Percentiles rank a stretch among this genome's conserved stretches.
Evolutionary conservation across 768 basidiomycete genomes (phyloP).

Genomic region (Russula brevipes): DNA sequence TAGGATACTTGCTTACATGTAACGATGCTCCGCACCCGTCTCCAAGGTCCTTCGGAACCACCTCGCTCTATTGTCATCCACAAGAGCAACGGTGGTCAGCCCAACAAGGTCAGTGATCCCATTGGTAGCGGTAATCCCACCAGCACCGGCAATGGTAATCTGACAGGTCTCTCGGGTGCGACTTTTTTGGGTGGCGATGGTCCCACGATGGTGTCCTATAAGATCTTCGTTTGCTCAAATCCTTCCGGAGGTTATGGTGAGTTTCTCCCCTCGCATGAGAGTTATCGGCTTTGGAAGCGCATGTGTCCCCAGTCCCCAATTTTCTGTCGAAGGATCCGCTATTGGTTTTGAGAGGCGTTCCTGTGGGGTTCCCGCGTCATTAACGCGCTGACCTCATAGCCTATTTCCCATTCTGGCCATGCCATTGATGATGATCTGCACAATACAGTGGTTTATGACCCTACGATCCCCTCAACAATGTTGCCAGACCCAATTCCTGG

Average conservation of each 20-base stretch:
- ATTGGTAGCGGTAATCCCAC: not conserved
- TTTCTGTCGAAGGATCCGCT: not conserved
- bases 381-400: not conserved
- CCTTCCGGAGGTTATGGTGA: conserved; percentile 42
- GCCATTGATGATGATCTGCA: not conserved
- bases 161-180: not conserved
- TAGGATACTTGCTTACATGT: too few relatives aligned
- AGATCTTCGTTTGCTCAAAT: conserved; percentile 46
- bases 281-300: not conserved
- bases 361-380: not conserved
- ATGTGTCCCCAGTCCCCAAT: not conserved
- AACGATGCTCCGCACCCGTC: too few relatives aligned
- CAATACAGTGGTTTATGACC: conserved; percentile 57
- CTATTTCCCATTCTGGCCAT: not conserved
- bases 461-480: conserved; percentile 71
- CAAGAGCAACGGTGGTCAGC: not conserved
- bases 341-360: conserved; percentile 1
- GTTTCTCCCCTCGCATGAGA: conserved; percentile 6
- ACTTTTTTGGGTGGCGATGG: conserved; percentile 21
- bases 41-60: too few relatives aligned
- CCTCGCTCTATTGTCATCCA: conserved; percentile 4
- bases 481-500: conserved; percentile 73
- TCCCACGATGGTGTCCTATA: conserved; percentile 33
- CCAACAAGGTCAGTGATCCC: not conserved
- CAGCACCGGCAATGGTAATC: not conserved